These are phyloP conservation scores for Pseudopyricularia javanii DNA, from an alignment of 2,329 filamentous ascomycete genomes.

Conservation along the genomic window DNA sequence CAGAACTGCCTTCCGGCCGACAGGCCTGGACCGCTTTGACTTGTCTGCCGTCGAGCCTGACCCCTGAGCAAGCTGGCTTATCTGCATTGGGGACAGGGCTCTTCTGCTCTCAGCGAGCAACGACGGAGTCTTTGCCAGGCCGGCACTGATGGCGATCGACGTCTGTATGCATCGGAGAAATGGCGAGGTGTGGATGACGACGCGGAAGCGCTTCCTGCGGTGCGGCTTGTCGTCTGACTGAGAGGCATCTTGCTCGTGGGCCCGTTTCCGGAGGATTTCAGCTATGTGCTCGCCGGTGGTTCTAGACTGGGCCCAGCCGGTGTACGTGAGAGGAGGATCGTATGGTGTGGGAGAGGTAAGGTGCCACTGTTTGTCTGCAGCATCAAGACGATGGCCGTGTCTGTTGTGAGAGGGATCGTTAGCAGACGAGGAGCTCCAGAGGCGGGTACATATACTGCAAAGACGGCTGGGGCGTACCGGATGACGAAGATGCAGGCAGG, in stretches of 20 bases:
- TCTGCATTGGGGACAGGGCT: slow-evolving; percentile 1
- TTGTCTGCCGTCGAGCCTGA: background rate
- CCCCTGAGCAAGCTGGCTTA: background rate
- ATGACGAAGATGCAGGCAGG: slow-evolving; percentile 38
- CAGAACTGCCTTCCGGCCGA: slow-evolving; percentile 42
- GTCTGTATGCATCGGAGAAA: slow-evolving; percentile 91
- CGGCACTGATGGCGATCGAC: slow-evolving; percentile 75
- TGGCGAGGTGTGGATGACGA: slow-evolving; percentile 87
- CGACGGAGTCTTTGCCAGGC: slow-evolving; percentile 20
- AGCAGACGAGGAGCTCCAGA: background rate
- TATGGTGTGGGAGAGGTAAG: slow-evolving; percentile 86
- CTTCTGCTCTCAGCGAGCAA: background rate
- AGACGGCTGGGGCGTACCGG: slow-evolving; percentile 19
- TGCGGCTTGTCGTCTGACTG: slow-evolving; percentile 8
- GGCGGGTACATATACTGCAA: background rate
- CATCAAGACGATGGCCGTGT: slow-evolving; percentile 88
- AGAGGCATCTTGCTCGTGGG: slow-evolving; percentile 27
- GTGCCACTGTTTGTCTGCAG: slow-evolving; percentile 91
- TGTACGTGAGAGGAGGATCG: slow-evolving; percentile 88
- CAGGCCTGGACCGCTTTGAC: slow-evolving; percentile 18
- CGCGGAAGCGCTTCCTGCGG: slow-evolving; percentile 54
- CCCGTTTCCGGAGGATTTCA: slow-evolving; percentile 49
- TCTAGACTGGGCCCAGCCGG: slow-evolving; percentile 80
- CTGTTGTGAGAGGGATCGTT: slow-evolving; percentile 24
- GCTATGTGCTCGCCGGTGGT: slow-evolving; percentile 74